A percentile compares a stretch with the other conserved stretches of the same genome.
Conservation (phyloP, 139 green algal genomes). For the Coelastrella sp. region DNA sequence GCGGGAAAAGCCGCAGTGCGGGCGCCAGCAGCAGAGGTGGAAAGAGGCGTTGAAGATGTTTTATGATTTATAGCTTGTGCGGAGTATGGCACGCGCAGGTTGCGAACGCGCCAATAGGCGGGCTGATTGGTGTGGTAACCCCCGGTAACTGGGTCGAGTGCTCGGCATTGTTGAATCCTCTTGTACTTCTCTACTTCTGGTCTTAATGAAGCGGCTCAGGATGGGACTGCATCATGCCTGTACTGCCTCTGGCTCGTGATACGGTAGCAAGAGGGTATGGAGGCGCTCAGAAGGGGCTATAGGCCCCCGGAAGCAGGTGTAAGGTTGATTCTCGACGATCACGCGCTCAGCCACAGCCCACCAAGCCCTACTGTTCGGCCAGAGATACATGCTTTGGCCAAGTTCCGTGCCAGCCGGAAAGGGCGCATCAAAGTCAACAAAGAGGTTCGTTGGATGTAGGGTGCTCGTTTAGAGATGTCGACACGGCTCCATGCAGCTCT, state of each 20-base stretch:
- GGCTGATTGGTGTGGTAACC: no score
- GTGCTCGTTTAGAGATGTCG: neutral
- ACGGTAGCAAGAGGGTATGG: no score
- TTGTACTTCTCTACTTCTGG: no score
- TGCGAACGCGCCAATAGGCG: no score
- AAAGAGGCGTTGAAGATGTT: neutral
- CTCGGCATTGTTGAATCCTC: no score
- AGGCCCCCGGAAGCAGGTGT: constrained; percentile 15
- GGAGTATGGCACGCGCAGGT: no score
- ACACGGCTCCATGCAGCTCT: neutral
- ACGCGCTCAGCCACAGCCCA: neutral
- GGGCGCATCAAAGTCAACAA: constrained; percentile 36
- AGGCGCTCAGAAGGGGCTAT: neutral
- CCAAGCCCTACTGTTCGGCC: neutral
- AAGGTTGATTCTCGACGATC: neutral
- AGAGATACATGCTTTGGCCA: neutral
- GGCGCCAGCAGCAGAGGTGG: neutral
- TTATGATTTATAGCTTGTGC: no score
- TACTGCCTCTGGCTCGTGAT: neutral
- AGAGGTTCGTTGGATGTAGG: neutral
- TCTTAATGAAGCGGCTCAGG: neutral
- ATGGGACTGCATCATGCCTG: neutral
- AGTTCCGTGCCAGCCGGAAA: constrained; percentile 24
- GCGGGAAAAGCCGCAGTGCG: neutral
- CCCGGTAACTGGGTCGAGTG: no score